These are phyloP conservation scores for Thielaviopsis cerberus DNA, from an alignment of 2,329 filamentous ascomycete species.

Conservation along the genomic window DNA sequence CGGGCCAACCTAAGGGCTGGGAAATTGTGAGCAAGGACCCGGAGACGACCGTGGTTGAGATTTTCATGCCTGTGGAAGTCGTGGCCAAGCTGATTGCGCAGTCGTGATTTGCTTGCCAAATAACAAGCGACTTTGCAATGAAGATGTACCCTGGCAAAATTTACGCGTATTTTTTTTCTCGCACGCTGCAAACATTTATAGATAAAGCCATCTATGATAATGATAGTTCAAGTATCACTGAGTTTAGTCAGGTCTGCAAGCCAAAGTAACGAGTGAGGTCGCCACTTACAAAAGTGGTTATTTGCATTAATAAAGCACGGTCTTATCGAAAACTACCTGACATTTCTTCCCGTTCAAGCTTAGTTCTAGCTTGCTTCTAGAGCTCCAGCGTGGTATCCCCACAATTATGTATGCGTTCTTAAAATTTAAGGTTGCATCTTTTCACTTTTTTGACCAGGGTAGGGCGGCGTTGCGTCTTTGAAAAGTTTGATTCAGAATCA, in stretches of 20 bases:
- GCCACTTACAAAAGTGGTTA: neutral
- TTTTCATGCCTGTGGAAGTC: slow-evolving; percentile 4
- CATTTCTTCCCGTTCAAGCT: neutral
- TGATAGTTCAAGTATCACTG: neutral
- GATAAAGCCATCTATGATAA: neutral
- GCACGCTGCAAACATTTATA: neutral
- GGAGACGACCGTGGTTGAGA: neutral
- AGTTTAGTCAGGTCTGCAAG: neutral
- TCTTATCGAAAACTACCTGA: neutral
- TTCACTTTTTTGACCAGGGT: neutral
- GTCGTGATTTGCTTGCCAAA: neutral
- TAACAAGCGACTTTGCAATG: neutral
- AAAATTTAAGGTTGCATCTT: neutral
- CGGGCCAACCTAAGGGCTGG: neutral
- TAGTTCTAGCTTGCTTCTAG: neutral
- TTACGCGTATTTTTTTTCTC: neutral
- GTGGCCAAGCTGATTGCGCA: slow-evolving; percentile 8
- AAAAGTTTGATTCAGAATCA: too few relatives aligned
- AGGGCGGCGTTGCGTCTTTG: too few relatives aligned
- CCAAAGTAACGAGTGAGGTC: neutral
- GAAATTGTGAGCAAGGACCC: slow-evolving; percentile 1
- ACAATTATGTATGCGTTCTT: neutral
- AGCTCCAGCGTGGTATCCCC: neutral
- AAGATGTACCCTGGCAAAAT: neutral
- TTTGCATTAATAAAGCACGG: neutral